Conservation (phyloP, 495 filamentous ascomycete species). For the Penicillium bovifimosum region DNA sequence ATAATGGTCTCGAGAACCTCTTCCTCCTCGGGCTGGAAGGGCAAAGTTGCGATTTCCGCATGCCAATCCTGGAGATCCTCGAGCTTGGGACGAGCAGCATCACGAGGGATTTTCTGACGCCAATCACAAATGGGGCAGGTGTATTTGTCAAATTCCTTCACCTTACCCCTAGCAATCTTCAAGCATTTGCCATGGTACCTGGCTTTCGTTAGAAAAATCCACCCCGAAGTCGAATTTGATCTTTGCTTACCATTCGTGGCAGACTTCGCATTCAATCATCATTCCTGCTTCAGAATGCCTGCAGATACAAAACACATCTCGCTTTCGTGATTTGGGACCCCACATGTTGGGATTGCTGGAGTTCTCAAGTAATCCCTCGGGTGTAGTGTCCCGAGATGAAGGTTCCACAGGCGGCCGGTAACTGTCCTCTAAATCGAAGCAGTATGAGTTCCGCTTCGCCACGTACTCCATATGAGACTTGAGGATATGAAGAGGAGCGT, state of each 20-base stretch:
- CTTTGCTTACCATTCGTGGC: slow-evolving; percentile 82
- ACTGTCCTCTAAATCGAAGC: slow-evolving; percentile 88
- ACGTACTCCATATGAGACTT: slow-evolving; percentile 93
- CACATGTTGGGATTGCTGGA: slow-evolving; percentile 36
- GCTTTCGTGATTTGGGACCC: slow-evolving; percentile 45
- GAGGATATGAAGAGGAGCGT: slow-evolving; percentile 92
- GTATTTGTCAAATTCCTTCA: slow-evolving; percentile 97
- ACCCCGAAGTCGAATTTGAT: neutral
- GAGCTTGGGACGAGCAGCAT: slow-evolving; percentile 91
- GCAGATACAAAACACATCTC: slow-evolving; percentile 97
- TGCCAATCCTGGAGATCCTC: slow-evolving; percentile 89
- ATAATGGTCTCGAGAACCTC: slow-evolving; percentile 78
- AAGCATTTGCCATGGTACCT: slow-evolving; percentile 98
- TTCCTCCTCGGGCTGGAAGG: slow-evolving; percentile 96
- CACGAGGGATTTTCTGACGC: slow-evolving; percentile 96
- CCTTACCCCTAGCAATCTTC: slow-evolving; percentile 94
- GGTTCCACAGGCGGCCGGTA: slow-evolving; percentile 89
- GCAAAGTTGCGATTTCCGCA: slow-evolving; percentile 72
- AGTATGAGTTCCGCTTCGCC: slow-evolving; percentile 76
- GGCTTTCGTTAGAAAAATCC: slow-evolving; percentile 10
- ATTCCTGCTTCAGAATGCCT: slow-evolving; percentile 87
- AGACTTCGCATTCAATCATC: slow-evolving; percentile 99
- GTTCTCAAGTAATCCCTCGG: slow-evolving; percentile 56
- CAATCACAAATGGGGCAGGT: slow-evolving; percentile 98
- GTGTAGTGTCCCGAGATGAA: slow-evolving; percentile 76